Percentiles rank a stretch among this genome's conserved stretches.
Conservation (phyloP, 2,329 filamentous ascomycete genomes). For the Tolypocladium tropicale region DNA sequence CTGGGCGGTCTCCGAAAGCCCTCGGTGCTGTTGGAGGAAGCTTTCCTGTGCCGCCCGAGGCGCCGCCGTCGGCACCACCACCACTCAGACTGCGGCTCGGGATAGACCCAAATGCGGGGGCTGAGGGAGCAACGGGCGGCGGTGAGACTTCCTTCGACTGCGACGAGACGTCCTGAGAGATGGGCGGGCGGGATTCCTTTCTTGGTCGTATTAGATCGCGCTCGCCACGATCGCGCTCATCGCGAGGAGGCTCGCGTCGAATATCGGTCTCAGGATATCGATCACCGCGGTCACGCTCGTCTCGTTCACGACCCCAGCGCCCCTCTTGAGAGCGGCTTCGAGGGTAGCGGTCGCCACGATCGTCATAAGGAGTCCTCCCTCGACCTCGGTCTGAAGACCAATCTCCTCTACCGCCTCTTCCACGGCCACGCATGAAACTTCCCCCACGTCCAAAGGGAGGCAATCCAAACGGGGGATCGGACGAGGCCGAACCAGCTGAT, state of each 20-base stretch:
- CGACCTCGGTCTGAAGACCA: conserved; percentile 37
- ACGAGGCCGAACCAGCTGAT: conserved; percentile 60
- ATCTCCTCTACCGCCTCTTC: conserved; percentile 32
- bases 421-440: conserved; percentile 44
- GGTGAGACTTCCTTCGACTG: conserved; percentile 43
- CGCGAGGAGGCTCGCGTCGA: conserved; percentile 33
- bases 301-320: conserved; percentile 45
- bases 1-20: conserved; percentile 39
- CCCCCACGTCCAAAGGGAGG: conserved; percentile 44
- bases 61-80: conserved; percentile 16
- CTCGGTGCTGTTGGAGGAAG: conserved; percentile 43
- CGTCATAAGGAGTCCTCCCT: conserved; percentile 49
- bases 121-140: conserved; percentile 46
- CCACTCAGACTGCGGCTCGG: conserved; percentile 32
- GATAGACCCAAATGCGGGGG: conserved; percentile 47
- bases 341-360: conserved; percentile 49
- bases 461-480: conserved; percentile 51
- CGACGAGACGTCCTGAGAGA: conserved; percentile 35
- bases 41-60: conserved; percentile 28
- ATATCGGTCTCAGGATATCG: conserved; percentile 28
- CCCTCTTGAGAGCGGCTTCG: conserved; percentile 58
- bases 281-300: conserved; percentile 41
- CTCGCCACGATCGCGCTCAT: conserved; percentile 36
- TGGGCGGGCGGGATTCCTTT: conserved; percentile 35
- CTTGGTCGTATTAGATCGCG: conserved; percentile 38